Evolutionary conservation across 164 flowering plant species (phyloP).

Genomic region (Dillenia turbinata): DNA sequence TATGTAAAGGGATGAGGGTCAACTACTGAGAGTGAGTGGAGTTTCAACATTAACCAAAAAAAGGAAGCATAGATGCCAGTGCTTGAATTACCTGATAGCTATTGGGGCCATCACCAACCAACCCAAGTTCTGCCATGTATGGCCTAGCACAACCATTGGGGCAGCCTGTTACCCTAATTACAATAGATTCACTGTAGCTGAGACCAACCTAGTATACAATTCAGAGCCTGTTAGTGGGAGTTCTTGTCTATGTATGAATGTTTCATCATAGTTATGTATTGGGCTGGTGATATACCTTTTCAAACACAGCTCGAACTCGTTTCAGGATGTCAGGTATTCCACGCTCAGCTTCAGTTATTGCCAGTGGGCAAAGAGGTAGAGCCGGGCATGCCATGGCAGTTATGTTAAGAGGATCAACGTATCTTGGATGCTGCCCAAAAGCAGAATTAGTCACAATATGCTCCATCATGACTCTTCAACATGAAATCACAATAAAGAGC

Average conservation of each 20-base stretch:
- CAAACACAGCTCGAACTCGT: constrained; percentile 84
- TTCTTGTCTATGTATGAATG: too few relatives aligned
- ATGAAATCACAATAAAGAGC: too few relatives aligned
- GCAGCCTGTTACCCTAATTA: constrained; percentile 91
- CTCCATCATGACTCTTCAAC: background rate
- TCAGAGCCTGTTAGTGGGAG: too few relatives aligned
- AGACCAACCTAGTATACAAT: constrained; percentile 71
- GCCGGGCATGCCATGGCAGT: constrained; percentile 99
- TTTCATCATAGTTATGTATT: too few relatives aligned
- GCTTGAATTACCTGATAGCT: constrained; percentile 77
- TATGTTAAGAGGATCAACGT: constrained; percentile 85
- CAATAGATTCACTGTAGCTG: constrained; percentile 73
- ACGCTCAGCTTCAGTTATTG: constrained; percentile 97
- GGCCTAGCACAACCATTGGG: constrained; percentile 99
- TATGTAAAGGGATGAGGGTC: too few relatives aligned
- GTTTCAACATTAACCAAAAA: too few relatives aligned
- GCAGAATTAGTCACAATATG: constrained; percentile 10
- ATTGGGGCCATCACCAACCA: constrained; percentile 98
- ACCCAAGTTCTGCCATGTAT: constrained; percentile 99
- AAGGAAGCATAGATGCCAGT: background rate
- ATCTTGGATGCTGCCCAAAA: constrained; percentile 58
- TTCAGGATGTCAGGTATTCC: constrained; percentile 89
- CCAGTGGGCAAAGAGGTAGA: constrained; percentile 90
- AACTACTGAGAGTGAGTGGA: background rate
- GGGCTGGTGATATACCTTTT: constrained; percentile 48